phyloP scores from a whole-genome alignment of 2,329 filamentous ascomycete species.

The Ophiosphaerella narmari region DNA sequence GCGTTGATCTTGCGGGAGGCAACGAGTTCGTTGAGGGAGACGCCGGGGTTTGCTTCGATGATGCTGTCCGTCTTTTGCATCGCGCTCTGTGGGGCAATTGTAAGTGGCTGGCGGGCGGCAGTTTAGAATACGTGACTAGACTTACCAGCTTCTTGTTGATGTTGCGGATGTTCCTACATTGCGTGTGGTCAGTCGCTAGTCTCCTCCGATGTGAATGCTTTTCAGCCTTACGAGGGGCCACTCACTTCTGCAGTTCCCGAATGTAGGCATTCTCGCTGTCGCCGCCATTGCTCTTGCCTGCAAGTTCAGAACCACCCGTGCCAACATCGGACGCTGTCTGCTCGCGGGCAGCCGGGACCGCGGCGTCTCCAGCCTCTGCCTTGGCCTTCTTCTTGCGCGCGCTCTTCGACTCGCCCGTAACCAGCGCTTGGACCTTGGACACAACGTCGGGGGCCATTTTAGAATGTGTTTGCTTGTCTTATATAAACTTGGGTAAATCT shows the following conservation, averaged over 20 bases:
- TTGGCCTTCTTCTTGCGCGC: constrained; percentile 59
- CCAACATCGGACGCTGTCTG: constrained; percentile 38
- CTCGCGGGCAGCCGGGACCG: constrained; percentile 51
- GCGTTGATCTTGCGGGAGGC: constrained; percentile 73
- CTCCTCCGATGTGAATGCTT: constrained; percentile 1
- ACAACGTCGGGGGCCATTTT: constrained; percentile 59
- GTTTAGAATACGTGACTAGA: constrained; percentile 19
- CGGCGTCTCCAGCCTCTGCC: constrained; percentile 43
- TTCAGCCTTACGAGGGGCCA: constrained; percentile 12
- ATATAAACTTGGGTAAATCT: constrained; percentile 6
- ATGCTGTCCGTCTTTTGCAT: constrained; percentile 73
- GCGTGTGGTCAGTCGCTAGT: constrained; percentile 18
- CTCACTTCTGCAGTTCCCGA: constrained; percentile 88
- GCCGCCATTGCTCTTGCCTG: constrained; percentile 55
- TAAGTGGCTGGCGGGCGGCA: constrained; percentile 20
- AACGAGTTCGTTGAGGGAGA: constrained; percentile 75
- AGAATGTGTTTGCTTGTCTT: constrained; percentile 11
- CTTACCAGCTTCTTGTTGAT: constrained; percentile 92
- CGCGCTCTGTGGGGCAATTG: constrained; percentile 58
- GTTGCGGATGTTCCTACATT: constrained; percentile 80
- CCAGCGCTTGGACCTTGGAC: constrained; percentile 65
- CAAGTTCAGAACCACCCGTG: constrained; percentile 36
- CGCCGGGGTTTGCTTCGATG: constrained; percentile 70
- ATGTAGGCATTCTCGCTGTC: constrained; percentile 81
- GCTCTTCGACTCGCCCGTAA: constrained; percentile 60